Evolutionary conservation across 129 eudicot genomes (phyloP).

Genomic region (Calendula officinalis): DNA sequence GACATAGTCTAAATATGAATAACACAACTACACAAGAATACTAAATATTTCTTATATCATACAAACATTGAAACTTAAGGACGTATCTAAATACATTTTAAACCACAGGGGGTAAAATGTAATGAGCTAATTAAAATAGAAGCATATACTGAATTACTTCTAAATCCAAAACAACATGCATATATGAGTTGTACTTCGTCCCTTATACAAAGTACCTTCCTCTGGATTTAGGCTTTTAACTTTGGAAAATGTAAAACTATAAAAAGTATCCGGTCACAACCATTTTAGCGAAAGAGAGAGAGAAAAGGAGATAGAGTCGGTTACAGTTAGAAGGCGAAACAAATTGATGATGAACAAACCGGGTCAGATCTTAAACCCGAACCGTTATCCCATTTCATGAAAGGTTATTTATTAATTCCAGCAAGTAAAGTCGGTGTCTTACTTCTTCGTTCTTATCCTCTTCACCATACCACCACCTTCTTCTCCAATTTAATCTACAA

Average conservation of each 20-base stretch:
- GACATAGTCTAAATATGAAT: too few species aligned
- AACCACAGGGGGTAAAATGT: neutral
- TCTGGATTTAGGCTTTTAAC: neutral
- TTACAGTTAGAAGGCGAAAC: slow-evolving; percentile 28
- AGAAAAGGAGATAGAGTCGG: slow-evolving; percentile 33
- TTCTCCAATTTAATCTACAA: slow-evolving; percentile 5
- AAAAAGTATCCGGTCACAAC: slow-evolving; percentile 2
- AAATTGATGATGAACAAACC: slow-evolving; percentile 27
- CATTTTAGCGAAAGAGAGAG: slow-evolving; percentile 25
- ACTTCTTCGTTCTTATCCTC: slow-evolving; percentile 59
- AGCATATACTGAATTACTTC: neutral
- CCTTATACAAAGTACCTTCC: neutral
- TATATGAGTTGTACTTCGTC: neutral
- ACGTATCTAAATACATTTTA: neutral
- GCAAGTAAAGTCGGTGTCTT: slow-evolving; percentile 39
- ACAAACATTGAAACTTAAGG: too few species aligned
- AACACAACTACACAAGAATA: too few species aligned
- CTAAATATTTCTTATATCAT: too few species aligned
- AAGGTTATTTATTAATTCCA: slow-evolving; percentile 28
- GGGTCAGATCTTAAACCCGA: slow-evolving; percentile 34
- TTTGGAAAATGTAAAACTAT: slow-evolving; percentile 8
- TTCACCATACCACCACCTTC: slow-evolving; percentile 50
- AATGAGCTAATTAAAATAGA: neutral
- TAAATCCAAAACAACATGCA: neutral
- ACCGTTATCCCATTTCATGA: neutral